Base-by-base conservation (phyloP, 176 grass and related monocot genomes). In the Oryza longistaminata region DNA sequence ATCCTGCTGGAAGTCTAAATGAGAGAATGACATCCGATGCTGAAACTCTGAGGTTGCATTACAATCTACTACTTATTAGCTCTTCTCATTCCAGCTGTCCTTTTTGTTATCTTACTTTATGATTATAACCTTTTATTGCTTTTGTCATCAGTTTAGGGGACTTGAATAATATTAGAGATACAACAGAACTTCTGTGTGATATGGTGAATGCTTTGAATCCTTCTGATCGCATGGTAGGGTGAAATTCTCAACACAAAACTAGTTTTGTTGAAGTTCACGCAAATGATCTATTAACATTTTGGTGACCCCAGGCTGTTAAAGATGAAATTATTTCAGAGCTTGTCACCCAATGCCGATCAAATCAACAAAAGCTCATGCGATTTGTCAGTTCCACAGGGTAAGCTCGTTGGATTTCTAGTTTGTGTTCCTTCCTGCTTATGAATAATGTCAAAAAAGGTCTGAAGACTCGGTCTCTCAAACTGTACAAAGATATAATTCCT, bases 241-340 rank as follows among this genome's bases (percentile, higher is more conserved):
- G 4, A 37, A 80, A 34, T 58, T 40, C 29, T 88, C 34, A 74
- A 31, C 24, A 76, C 35, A 26, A 88, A 39, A 5, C 4, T 85
- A 53, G 13, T 77, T 83, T 25, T 85, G 27, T 74, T 62, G 66
- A 31, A 37, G 17, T 82, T 81, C 40, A 75, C 75, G 24, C 37
- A 72, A 33, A 49, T 90, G 67, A 66, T 49, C 11, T 66, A 55
- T 83, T 88, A 70, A 17, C 45, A 37, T 68, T 64, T 69, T 66
- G 42, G 21, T 64, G 65, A 65, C 31, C 42, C 17, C 85, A 95
- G 93, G 86, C 88, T 76, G 77, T 96, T 73, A 85, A 85, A 86
- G 97, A 99, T 90, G 97, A 99, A 76, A 84, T 99, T 48, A 92
- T 99, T 40, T 76, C 82, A 43, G 97, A 99, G 15, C 91, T 99